phyloP scores from a whole-genome alignment of 305 asterid species.

The Fraxinus sp. region DNA sequence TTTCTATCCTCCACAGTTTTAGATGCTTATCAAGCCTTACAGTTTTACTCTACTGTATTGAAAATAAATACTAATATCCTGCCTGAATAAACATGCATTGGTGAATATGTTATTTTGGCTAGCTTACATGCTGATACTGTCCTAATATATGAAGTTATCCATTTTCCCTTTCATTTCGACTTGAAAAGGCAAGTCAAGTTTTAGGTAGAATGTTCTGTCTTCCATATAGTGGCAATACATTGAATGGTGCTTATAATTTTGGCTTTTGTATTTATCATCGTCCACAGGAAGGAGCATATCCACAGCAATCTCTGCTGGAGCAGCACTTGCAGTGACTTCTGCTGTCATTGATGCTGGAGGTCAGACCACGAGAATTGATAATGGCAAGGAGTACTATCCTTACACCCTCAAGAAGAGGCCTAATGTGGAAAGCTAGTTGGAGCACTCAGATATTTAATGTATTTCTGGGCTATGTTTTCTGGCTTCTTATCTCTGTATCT shows the following conservation, averaged over 20 bases:
- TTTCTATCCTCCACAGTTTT: background rate
- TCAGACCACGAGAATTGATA: background rate
- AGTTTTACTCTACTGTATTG: background rate
- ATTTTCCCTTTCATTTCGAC: background rate
- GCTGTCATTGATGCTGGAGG: background rate
- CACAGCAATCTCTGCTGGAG: background rate
- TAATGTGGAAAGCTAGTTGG: background rate
- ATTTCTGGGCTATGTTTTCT: background rate
- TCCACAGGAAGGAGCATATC: background rate
- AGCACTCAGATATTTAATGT: background rate
- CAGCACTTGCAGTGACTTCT: background rate
- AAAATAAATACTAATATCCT: background rate
- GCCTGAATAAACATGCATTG: background rate
- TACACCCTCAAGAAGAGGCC: background rate
- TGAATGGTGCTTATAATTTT: background rate
- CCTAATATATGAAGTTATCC: background rate
- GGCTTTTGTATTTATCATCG: background rate
- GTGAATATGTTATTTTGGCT: background rate
- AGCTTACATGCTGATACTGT: background rate
- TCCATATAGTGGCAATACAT: background rate
- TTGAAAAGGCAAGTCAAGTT: background rate
- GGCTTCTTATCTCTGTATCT: background rate
- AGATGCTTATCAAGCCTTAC: background rate
- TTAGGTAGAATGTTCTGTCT: background rate
- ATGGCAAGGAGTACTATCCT: background rate